Evolutionary conservation across 345 rosid species (phyloP), one percentile per base, ranked within the genome.

Genomic region (Triadica sebifera): DNA sequence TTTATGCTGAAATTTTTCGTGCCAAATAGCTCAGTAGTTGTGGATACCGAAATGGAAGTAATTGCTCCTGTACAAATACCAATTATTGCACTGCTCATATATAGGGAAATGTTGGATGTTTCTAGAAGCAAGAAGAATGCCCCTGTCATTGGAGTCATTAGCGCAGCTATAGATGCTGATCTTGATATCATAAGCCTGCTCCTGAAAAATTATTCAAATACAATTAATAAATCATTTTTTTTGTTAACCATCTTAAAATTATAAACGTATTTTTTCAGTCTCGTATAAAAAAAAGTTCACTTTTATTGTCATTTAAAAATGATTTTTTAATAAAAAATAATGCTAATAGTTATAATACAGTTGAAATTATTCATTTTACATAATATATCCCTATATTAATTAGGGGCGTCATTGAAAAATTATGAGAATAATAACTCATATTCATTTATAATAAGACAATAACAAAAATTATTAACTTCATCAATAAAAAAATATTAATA

Each of bases 11-110:
- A 93, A 50, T 89, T 80, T 45, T 86, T 84, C 1, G 85, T 78
- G 50, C 99, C 99, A 60, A 95, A 95, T 12, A 95, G 85, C 72
- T 93, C 94, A 0, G 90, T 73, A 2, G 98, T 95, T 74, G 85
- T 82, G 16, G 94, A 70, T 5, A 90, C 96, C 0, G 99, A 69
- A 20, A 93, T 82, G 53, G 98, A 87, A 3, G 90, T 85, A 68
- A 95, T 89, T n/a, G 97, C 90, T 3, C 99, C 98, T 0, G 90
- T 87, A 61, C 87, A 89, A 2, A 89, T 50, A 0, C 96, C 94
- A 6, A 95, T 89, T 6, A 85, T 45, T 6, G 88, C 93, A 0
- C 98, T 95, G 90, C 97, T 82, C 4, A 69, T 56, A 81, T 84
- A 88, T 58, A 95, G 91, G 29, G 77, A 82, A 0, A 71, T 7